Evolutionary conservation across 2,329 filamentous ascomycete species (phyloP).

Genomic region (Cylindrodendrum hubeiense): DNA sequence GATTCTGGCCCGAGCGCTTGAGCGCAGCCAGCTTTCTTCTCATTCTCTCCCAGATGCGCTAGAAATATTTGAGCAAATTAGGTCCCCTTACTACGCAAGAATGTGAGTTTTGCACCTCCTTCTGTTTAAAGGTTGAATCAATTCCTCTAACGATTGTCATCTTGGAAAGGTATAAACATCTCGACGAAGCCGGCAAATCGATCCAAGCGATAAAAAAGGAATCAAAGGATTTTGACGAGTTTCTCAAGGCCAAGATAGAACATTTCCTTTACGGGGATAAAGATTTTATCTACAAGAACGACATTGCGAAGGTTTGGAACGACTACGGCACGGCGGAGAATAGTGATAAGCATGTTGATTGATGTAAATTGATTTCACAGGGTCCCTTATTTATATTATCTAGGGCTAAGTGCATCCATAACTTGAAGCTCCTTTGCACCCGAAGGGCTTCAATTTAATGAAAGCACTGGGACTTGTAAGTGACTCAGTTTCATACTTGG

Average conservation of each 20-base stretch:
- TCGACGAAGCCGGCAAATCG: background rate
- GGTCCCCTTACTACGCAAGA: slow-evolving; percentile 7
- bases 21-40: background rate
- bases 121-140: background rate
- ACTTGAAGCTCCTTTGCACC: too few species aligned
- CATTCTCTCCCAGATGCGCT: background rate
- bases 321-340: background rate
- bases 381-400: too few species aligned
- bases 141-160: background rate
- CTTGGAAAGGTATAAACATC: slow-evolving; percentile 7
- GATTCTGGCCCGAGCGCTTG: slow-evolving; percentile 5
- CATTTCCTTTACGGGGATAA: slow-evolving; percentile 10
- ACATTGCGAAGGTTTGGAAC: slow-evolving; percentile 11
- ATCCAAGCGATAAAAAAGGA: background rate
- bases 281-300: slow-evolving; percentile 17
- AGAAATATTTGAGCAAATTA: background rate
- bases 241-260: slow-evolving; percentile 5
- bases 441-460: too few species aligned
- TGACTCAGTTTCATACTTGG: too few species aligned
- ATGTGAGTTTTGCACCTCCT: background rate
- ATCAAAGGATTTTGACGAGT: background rate
- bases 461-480: too few species aligned
- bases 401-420: too few species aligned
- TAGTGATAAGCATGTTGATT: too few species aligned
- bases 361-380: too few species aligned